A percentile compares a stretch with the other conserved stretches of the same genome.
Evolutionary conservation across 1,139 yeast genomes (phyloP).

Genomic region (Suhomyces atakaporum): DNA sequence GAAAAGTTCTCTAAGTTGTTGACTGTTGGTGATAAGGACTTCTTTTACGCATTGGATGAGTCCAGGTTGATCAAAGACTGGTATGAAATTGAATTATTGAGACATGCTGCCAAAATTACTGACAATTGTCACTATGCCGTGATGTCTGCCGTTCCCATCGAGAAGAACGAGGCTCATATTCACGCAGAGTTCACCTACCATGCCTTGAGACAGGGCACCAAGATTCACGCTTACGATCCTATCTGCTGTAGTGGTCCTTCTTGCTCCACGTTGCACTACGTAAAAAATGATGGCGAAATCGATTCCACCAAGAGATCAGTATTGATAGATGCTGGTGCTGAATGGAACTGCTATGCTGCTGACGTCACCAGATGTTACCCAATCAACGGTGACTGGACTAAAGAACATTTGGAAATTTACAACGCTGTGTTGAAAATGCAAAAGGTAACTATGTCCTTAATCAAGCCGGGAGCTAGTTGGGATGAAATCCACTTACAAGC

Average conservation of each 20-base stretch:
- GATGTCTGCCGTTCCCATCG: constrained; percentile 90
- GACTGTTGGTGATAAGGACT: constrained; percentile 43
- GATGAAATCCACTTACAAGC: constrained; percentile 80
- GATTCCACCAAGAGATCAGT: constrained; percentile 57
- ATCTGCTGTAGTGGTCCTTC: constrained; percentile 93
- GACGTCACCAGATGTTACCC: constrained; percentile 98
- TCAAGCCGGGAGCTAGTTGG: constrained; percentile 85
- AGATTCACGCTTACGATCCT: constrained; percentile 87
- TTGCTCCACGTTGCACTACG: constrained; percentile 89
- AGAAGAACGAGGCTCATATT: constrained; percentile 82
- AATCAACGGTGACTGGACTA: constrained; percentile 83
- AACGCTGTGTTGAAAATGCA: constrained; percentile 87
- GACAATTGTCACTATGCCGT: constrained; percentile 89
- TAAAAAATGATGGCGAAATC: constrained; percentile 73
- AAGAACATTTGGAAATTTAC: constrained; percentile 82
- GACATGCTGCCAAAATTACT: constrained; percentile 78
- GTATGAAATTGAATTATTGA: constrained; percentile 73
- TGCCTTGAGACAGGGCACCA: constrained; percentile 91
- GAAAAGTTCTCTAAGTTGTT: constrained; percentile 33
- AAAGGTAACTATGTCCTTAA: constrained; percentile 59
- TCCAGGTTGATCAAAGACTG: constrained; percentile 82
- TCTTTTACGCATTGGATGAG: constrained; percentile 82
- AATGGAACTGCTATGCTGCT: constrained; percentile 89
- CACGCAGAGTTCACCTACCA: constrained; percentile 96
- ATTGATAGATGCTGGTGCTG: constrained; percentile 95